Evolutionary conservation across 306 rosid genomes (phyloP).

Genomic region (Dalbergia cochinchinensis): DNA sequence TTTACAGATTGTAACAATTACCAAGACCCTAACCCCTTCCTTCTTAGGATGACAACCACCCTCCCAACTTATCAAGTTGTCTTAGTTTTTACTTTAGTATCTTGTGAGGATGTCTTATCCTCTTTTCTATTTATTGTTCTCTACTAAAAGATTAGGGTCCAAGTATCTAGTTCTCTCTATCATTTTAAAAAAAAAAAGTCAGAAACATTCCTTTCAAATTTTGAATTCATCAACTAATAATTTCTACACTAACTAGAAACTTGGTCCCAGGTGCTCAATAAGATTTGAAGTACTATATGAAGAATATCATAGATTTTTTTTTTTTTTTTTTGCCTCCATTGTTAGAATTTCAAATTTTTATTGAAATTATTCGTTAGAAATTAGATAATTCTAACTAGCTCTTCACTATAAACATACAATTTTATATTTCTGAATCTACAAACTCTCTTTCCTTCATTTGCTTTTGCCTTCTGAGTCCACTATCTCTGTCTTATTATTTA

Average conservation of each 20-base stretch:
- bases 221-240: constrained; percentile 4
- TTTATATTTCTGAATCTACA: background rate
- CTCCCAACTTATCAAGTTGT: too few relatives aligned
- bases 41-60: too few relatives aligned
- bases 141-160: too few relatives aligned
- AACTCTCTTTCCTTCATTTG: background rate
- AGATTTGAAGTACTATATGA: background rate
- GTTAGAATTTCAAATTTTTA: constrained; percentile 5
- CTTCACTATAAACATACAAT: background rate
- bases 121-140: too few relatives aligned
- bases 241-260: background rate
- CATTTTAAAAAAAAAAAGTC: too few relatives aligned
- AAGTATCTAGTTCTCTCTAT: too few relatives aligned
- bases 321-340: background rate
- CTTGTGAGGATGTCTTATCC: too few relatives aligned
- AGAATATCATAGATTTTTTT: background rate
- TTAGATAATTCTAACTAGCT: constrained; percentile 1
- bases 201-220: background rate
- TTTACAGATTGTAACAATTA: too few relatives aligned
- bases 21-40: too few relatives aligned
- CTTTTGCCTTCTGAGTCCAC: background rate
- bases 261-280: background rate
- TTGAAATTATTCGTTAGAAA: background rate
- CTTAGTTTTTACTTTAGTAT: too few relatives aligned
- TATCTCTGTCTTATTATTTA: background rate